Evolutionary conservation across 75 land plant genomes (phyloP).

Genomic region (Selaginella tamariscina): DNA sequence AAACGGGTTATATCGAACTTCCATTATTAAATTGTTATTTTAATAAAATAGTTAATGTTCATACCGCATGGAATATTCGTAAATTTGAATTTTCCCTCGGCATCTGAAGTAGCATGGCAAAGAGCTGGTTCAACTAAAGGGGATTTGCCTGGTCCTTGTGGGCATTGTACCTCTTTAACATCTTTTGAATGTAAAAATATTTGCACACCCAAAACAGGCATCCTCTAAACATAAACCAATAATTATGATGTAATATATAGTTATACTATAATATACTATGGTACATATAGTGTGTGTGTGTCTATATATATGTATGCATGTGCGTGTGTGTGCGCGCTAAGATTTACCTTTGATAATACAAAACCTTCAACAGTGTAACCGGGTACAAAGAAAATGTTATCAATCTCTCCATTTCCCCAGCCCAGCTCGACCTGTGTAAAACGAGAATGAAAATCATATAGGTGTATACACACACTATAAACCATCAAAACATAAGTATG

Average conservation of each 20-base stretch:
- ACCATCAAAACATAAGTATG: not conserved
- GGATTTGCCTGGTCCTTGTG: conserved; percentile 48
- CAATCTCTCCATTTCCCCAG: conserved; percentile 50
- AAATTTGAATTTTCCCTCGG: conserved; percentile 68
- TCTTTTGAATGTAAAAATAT: conserved; percentile 75
- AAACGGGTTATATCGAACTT: not conserved
- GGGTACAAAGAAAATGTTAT: conserved; percentile 59
- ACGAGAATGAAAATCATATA: not conserved
- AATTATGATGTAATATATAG: too few relatives aligned
- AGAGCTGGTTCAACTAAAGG: conserved; percentile 48
- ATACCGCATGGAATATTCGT: conserved; percentile 74
- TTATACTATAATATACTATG: too few relatives aligned
- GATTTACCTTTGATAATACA: conserved; percentile 72
- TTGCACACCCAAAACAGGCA: conserved; percentile 88
- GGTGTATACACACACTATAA: not conserved
- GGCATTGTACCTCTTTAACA: conserved; percentile 52
- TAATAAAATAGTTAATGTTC: not conserved
- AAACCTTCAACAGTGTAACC: conserved; percentile 72
- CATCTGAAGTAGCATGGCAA: conserved; percentile 83
- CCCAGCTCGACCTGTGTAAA: conserved; percentile 58
- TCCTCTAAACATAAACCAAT: conserved; percentile 38
- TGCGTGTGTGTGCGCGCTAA: not conserved
- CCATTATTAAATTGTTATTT: not conserved
- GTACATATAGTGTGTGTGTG: too few relatives aligned
- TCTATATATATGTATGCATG: too few relatives aligned